These are phyloP conservation scores for Akebia trifoliata DNA, from an alignment of 164 flowering plant species.

Conservation along the genomic window DNA sequence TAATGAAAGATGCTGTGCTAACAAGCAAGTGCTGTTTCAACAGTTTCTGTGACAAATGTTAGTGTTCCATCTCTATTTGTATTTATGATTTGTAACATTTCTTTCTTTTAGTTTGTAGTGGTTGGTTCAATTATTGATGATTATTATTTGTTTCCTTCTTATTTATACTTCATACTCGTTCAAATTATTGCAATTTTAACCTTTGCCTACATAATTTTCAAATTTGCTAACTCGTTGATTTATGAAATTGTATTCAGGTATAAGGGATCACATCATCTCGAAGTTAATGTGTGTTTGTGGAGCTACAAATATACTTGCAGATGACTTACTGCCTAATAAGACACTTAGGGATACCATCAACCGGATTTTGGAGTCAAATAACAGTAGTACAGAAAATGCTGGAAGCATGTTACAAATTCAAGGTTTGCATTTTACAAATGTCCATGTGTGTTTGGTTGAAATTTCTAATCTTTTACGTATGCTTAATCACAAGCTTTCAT, in stretches of 20 bases:
- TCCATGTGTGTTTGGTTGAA: neutral
- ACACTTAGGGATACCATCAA: conserved; percentile 86
- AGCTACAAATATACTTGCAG: conserved; percentile 77
- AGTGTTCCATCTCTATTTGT: conserved; percentile 14
- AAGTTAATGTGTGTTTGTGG: conserved; percentile 83
- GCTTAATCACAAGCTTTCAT: neutral
- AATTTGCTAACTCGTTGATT: too few relatives aligned
- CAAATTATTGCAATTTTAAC: neutral
- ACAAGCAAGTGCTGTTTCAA: conserved; percentile 96
- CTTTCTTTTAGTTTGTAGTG: neutral
- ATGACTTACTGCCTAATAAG: conserved; percentile 92
- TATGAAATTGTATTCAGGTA: conserved; percentile 45
- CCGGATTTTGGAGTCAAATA: conserved; percentile 78
- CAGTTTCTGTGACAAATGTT: conserved; percentile 96
- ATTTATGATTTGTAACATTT: neutral
- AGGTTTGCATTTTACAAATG: conserved; percentile 34
- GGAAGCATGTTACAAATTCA: conserved; percentile 73
- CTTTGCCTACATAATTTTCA: too few relatives aligned
- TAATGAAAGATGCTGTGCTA: conserved; percentile 96
- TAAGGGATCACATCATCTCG: conserved; percentile 74
- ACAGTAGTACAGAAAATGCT: conserved; percentile 77
- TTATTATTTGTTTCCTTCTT: neutral
- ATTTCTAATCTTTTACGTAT: neutral
- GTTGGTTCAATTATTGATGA: neutral
- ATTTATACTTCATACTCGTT: neutral